Conservation (phyloP, 2,329 filamentous ascomycete species). For the Cladosporium oxysporum region DNA sequence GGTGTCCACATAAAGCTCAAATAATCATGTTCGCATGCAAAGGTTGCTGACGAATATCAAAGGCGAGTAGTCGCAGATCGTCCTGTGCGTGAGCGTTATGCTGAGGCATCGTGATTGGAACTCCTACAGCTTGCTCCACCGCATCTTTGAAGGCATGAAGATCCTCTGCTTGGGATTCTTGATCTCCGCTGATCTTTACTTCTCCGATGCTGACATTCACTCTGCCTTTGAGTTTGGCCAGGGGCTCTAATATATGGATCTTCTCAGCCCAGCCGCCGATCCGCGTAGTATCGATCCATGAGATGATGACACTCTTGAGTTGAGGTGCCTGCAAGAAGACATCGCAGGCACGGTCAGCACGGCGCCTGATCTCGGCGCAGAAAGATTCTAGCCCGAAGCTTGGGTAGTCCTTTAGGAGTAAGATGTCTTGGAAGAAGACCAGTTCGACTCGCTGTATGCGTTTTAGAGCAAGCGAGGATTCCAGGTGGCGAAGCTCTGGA, state of each 20-base stretch:
- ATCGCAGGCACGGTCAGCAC: conserved; percentile 33
- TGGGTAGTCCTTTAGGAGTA: conserved; percentile 36
- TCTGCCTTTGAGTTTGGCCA: conserved; percentile 24
- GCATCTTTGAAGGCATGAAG: conserved; percentile 27
- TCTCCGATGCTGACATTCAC: conserved; percentile 21
- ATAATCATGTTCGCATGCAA: background rate
- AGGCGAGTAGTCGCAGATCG: conserved; percentile 31
- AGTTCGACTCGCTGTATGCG: conserved; percentile 36
- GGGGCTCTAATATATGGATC: conserved; percentile 30
- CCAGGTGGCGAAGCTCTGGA: conserved; percentile 34
- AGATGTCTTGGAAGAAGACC: conserved; percentile 37
- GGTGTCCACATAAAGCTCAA: background rate
- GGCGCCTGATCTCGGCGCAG: conserved; percentile 34
- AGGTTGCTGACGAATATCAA: conserved; percentile 31
- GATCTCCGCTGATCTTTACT: conserved; percentile 33
- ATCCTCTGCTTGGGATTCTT: conserved; percentile 29
- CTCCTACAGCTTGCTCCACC: conserved; percentile 27
- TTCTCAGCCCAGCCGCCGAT: conserved; percentile 33
- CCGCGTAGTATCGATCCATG: conserved; percentile 37
- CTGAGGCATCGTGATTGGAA: conserved; percentile 20
- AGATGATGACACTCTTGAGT: conserved; percentile 32
- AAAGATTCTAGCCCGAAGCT: conserved; percentile 34
- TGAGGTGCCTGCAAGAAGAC: conserved; percentile 30
- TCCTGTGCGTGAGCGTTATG: conserved; percentile 19
- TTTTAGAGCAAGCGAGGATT: conserved; percentile 25